These are phyloP conservation scores for Coemansia sp. DNA, from an alignment of 192 early-diverging fungal genomes.

Conservation along the genomic window DNA sequence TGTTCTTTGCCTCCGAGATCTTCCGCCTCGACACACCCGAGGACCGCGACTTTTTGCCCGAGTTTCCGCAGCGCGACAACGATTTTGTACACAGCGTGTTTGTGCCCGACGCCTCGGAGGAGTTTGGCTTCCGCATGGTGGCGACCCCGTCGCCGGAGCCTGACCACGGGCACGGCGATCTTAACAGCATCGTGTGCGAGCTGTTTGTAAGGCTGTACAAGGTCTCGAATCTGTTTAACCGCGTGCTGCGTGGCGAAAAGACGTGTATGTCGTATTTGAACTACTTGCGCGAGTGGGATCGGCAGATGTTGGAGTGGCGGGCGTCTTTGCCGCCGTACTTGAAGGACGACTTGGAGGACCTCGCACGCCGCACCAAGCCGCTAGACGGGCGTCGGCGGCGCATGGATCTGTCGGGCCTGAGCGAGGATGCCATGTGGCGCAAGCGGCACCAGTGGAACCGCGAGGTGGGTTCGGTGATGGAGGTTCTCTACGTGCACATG, in stretches of 20 bases:
- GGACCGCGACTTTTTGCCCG: constrained; percentile 47
- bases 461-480: constrained; percentile 40
- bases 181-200: constrained; percentile 39
- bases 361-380: constrained; percentile 43
- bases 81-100: constrained; percentile 44
- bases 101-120: constrained; percentile 30
- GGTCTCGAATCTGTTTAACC: constrained; percentile 48
- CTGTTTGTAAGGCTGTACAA: constrained; percentile 45
- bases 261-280: constrained; percentile 28
- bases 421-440: constrained; percentile 50
- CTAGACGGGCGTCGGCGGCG: constrained; percentile 34
- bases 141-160: constrained; percentile 18
- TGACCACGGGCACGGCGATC: constrained; percentile 25
- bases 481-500: constrained; percentile 49
- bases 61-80: constrained; percentile 38
- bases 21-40: constrained; percentile 50
- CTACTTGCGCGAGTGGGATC: constrained; percentile 50
- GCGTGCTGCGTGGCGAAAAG: constrained; percentile 45
- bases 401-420: constrained; percentile 45
- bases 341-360: constrained; percentile 22
- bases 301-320: constrained; percentile 51
- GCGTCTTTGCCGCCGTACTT: constrained; percentile 28
- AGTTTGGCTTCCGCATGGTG: constrained; percentile 46
- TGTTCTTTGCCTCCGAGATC: constrained; percentile 48
- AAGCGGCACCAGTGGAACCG: constrained; percentile 51